These are phyloP conservation scores for Ogataea naganishii DNA, from an alignment of 805 yeast species.

Conservation along the genomic window DNA sequence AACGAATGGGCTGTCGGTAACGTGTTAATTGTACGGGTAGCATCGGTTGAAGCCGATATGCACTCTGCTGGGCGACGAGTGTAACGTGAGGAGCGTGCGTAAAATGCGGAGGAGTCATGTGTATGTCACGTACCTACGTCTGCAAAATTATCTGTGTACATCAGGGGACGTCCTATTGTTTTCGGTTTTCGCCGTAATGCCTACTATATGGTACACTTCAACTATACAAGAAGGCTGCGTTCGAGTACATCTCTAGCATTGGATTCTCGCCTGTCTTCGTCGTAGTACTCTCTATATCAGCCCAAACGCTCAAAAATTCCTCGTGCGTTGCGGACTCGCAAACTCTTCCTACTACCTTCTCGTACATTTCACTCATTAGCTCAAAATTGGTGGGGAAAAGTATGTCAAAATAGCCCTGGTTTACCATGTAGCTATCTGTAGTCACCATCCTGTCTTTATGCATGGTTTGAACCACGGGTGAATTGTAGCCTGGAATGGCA, in stretches of 20 bases:
- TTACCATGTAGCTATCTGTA: conserved; percentile 67
- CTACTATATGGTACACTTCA: too few species aligned
- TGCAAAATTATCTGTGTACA: too few species aligned
- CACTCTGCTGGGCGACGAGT: too few species aligned
- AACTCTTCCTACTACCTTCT: conserved; percentile 51
- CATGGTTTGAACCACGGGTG: conserved; percentile 79
- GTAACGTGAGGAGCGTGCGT: too few species aligned
- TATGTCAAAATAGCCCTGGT: conserved; percentile 80
- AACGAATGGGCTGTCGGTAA: too few species aligned
- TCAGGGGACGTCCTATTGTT: too few species aligned
- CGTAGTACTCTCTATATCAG: conserved; percentile 55
- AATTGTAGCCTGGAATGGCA: conserved; percentile 46
- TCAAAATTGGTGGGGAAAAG: conserved; percentile 79
- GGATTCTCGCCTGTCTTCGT: conserved; percentile 80
- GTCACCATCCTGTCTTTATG: conserved; percentile 60
- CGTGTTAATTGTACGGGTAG: too few species aligned
- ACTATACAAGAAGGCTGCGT: conserved; percentile 60
- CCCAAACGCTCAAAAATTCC: conserved; percentile 64
- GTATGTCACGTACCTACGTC: too few species aligned
- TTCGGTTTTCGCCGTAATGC: too few species aligned
- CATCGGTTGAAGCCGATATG: too few species aligned
- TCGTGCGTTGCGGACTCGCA: conserved; percentile 48
- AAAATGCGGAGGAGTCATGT: too few species aligned
- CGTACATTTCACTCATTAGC: conserved; percentile 52
- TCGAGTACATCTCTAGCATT: conserved; percentile 66